A percentile compares a stretch with the other conserved stretches of the same genome.
Evolutionary conservation across 345 rosid genomes (phyloP).

Genomic region (Gossypium raimondii): DNA sequence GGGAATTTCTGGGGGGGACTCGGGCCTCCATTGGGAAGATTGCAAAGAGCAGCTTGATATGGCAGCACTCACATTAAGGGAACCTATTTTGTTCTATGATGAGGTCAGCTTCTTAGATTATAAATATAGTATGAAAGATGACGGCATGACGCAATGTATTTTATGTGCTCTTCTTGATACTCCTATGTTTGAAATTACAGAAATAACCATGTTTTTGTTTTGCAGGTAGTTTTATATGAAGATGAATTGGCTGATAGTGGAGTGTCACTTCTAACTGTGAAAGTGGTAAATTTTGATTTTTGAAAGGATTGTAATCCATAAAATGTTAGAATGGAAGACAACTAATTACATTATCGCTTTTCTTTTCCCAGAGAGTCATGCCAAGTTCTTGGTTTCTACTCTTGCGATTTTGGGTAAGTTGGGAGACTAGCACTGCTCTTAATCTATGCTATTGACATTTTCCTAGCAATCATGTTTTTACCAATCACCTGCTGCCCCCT

Average conservation of each 20-base stretch:
- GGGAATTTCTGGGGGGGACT: constrained; percentile 21
- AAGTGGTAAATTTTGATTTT: constrained; percentile 66
- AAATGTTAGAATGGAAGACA: not conserved
- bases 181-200: constrained; percentile 10
- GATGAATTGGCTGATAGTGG: constrained; percentile 98
- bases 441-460: not conserved
- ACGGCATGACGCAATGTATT: not conserved
- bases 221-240: constrained; percentile 89
- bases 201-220: constrained; percentile 18
- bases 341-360: not conserved
- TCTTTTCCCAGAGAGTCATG: constrained; percentile 80
- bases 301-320: not conserved
- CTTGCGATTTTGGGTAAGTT: constrained; percentile 92
- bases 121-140: not conserved
- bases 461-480: not conserved
- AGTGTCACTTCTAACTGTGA: constrained; percentile 85
- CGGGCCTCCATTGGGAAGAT: constrained; percentile 70
- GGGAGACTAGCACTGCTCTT: not conserved
- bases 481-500: too few relatives aligned
- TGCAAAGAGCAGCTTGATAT: constrained; percentile 68
- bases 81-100: constrained; percentile 96
- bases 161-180: not conserved
- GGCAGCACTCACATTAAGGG: constrained; percentile 70
- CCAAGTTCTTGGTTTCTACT: constrained; percentile 98
- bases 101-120: constrained; percentile 46